Evolutionary conservation across 179 eudicot species (phyloP), one percentile per base, ranked within the genome.

Genomic region (Beta lomatogona): DNA sequence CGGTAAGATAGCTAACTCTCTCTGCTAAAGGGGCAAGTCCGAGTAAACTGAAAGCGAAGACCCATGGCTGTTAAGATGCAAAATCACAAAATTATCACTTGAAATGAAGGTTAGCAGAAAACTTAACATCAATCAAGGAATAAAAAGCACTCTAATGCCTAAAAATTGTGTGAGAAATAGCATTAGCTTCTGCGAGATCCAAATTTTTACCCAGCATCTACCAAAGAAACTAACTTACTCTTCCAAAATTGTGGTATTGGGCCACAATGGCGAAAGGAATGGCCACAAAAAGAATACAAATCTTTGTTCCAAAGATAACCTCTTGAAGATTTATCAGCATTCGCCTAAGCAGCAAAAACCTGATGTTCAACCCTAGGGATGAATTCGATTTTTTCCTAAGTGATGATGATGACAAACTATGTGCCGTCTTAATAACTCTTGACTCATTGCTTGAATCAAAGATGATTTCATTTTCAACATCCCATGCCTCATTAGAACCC

Each of bases 21-120:
- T 92, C 95, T 1, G 95, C 95, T 67, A 92, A 86, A 64, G 95
- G 95, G 8, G 92, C 88, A 50, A 92, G 88, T 69, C 93, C 95
- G 36, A 92, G 81, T 75, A 89, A 85, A 83, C 95, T 92, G 82
- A 90, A 80, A 72, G 89, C 90, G 81, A 92, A 92, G 36, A 92
- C 78, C 93, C 91, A 89, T 4, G 93, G 86, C 95, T 92, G 89
- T 67, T 52, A 16, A 73, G 19, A 72, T 6, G 10, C 67, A 73
- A 71, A 72, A 77, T 66, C 82, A 78, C 46, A 77, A 70, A 65
- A 19, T 5, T n/a, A 18, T 3, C 10, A 54, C 18, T 28, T 61
- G 16, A 48, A 25, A 59, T 22, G 4, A 21, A 36, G 59, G 15
- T 64, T 41, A n/a, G 28, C 0, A 5, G 14, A 71, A 63, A 60